These are phyloP conservation scores for Pythium rhizo-oryzae DNA, from an alignment of 352 stramenopile species.

Conservation along the genomic window DNA sequence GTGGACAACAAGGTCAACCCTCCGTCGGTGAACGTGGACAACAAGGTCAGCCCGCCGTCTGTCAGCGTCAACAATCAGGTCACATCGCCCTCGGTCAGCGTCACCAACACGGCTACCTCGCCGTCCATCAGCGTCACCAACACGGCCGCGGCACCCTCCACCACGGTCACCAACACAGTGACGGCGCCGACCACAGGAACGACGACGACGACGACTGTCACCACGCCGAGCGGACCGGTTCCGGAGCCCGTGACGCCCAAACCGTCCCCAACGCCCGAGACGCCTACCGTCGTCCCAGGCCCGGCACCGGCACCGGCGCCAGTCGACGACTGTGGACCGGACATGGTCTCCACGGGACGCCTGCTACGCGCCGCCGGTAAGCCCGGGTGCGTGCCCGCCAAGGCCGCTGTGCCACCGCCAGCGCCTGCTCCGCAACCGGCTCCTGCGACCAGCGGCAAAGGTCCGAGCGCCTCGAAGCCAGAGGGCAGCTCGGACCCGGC, in stretches of 20 bases:
- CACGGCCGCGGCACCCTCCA: too few species aligned
- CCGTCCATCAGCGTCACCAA: neutral
- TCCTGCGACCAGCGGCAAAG: too few species aligned
- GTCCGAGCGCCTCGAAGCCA: too few species aligned
- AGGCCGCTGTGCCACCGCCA: neutral
- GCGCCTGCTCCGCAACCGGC: neutral
- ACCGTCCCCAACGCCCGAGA: neutral
- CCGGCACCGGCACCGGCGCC: neutral
- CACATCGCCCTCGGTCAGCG: conserved; percentile 1
- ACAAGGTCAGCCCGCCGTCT: neutral
- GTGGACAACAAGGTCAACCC: neutral
- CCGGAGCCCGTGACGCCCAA: neutral
- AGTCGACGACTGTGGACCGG: conserved; percentile 1
- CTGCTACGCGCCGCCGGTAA: too few species aligned
- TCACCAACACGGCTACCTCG: neutral
- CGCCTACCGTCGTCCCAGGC: neutral
- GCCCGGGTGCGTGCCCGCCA: too few species aligned
- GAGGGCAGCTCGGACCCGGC: too few species aligned
- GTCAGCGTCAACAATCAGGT: conserved; percentile 12
- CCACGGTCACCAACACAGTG: too few species aligned
- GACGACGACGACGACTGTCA: neutral
- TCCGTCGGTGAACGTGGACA: conserved; percentile 7
- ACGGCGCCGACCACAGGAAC: too few species aligned
- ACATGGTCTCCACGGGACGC: neutral
- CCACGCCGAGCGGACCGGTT: neutral